Conservation (phyloP, 345 rosid species). For the Ricinus communis region DNA sequence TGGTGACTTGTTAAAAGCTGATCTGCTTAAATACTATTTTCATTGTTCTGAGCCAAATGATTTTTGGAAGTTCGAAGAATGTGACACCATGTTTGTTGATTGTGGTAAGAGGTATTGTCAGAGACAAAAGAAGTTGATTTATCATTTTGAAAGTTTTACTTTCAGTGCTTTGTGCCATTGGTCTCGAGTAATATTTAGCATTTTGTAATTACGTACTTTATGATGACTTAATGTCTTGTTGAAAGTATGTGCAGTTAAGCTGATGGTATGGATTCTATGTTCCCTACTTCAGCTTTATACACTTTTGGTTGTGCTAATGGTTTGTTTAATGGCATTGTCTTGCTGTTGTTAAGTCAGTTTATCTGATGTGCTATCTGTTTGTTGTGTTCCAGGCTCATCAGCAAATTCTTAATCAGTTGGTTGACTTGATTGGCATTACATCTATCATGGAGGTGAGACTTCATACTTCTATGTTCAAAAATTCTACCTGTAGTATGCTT, state of each 20-base stretch:
- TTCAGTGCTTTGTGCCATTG: neutral
- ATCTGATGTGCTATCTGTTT: conserved; percentile 20
- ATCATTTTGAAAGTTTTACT: too few species aligned
- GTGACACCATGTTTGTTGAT: neutral
- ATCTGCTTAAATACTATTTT: too few species aligned
- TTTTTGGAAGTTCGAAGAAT: too few species aligned
- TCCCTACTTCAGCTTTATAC: neutral
- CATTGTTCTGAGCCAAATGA: too few species aligned
- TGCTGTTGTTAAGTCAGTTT: neutral
- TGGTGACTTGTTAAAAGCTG: too few species aligned
- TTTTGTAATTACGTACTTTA: neutral
- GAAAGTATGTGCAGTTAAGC: neutral
- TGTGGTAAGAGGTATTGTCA: neutral
- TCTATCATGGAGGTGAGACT: conserved; percentile 97
- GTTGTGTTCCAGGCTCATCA: conserved; percentile 64
- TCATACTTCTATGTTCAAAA: too few species aligned
- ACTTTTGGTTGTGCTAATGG: neutral
- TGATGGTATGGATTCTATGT: neutral
- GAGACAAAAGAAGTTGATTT: neutral
- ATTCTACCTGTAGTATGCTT: neutral
- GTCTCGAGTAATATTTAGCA: neutral
- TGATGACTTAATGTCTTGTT: neutral
- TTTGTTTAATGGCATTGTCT: neutral
- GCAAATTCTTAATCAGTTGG: conserved; percentile 62
- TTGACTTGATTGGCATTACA: conserved; percentile 89